Evolutionary conservation across 73 alveolate genomes (phyloP).

Genomic region (Paramecium tetraurelia): DNA sequence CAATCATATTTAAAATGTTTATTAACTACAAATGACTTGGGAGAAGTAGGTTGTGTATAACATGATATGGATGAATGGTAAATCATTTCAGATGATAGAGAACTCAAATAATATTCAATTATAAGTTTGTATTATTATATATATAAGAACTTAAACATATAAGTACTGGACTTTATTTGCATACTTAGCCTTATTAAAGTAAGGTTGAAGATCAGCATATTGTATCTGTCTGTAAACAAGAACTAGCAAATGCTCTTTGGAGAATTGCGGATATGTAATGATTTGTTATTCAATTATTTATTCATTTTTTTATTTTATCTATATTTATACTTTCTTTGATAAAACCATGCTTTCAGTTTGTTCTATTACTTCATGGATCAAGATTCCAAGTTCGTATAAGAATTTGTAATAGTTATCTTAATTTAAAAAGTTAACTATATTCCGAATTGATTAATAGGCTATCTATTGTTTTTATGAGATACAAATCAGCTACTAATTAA

Average conservation of each 20-base stretch:
- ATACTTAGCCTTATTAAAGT: neutral
- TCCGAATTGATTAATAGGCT: no score
- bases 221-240: neutral
- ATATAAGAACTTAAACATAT: neutral
- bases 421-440: no score
- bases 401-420: no score
- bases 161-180: neutral
- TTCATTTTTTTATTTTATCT: neutral
- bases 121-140: neutral
- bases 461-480: no score
- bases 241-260: neutral
- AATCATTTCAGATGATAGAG: neutral
- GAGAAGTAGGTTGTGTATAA: neutral
- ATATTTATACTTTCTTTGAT: no score
- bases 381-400: no score
- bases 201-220: neutral
- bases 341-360: no score
- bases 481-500: no score
- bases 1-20: neutral
- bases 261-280: neutral
- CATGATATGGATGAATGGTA: neutral
- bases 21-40: neutral
- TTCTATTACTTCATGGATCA: no score
- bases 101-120: neutral
- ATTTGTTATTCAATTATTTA: neutral